Conservation (phyloP, 192 early-diverging fungal species). For the Linnemannia zychae region DNA sequence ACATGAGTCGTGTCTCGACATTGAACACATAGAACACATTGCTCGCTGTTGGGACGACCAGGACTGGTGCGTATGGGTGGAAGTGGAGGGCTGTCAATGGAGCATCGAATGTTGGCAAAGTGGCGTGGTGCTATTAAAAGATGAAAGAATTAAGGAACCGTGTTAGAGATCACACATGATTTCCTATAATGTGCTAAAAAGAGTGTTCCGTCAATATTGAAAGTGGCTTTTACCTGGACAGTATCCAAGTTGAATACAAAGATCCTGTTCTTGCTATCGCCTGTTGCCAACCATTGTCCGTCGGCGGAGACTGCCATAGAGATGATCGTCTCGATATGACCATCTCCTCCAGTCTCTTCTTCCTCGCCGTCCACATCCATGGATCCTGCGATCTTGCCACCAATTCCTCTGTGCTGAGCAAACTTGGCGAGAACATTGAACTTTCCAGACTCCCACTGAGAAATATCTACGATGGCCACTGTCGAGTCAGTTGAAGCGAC, state of each 20-base stretch:
- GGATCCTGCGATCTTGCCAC: constrained; percentile 36
- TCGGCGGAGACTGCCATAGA: constrained; percentile 83
- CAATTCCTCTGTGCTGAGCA: constrained; percentile 71
- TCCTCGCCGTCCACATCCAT: constrained; percentile 56
- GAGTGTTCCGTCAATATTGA: background rate
- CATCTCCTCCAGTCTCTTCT: constrained; percentile 59
- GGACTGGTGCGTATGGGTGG: constrained; percentile 65
- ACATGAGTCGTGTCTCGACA: constrained; percentile 72
- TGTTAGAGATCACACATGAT: background rate
- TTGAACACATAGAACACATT: constrained; percentile 89
- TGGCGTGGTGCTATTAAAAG: constrained; percentile 69
- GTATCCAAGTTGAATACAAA: constrained; percentile 82
- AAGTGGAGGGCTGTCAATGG: constrained; percentile 79
- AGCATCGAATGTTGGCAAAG: constrained; percentile 71
- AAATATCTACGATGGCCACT: constrained; percentile 83
- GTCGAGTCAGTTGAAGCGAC: constrained; percentile 82
- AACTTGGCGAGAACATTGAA: constrained; percentile 77
- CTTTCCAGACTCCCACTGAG: constrained; percentile 66
- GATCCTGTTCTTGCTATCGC: constrained; percentile 80
- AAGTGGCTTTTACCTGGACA: constrained; percentile 66
- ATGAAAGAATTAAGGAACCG: background rate
- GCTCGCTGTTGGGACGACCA: constrained; percentile 71
- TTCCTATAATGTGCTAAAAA: constrained; percentile 17
- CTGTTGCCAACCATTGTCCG: constrained; percentile 85
- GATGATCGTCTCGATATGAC: constrained; percentile 70